Evolutionary conservation across 2,329 filamentous ascomycete genomes (phyloP).

Genomic region (Apiospora sp.): DNA sequence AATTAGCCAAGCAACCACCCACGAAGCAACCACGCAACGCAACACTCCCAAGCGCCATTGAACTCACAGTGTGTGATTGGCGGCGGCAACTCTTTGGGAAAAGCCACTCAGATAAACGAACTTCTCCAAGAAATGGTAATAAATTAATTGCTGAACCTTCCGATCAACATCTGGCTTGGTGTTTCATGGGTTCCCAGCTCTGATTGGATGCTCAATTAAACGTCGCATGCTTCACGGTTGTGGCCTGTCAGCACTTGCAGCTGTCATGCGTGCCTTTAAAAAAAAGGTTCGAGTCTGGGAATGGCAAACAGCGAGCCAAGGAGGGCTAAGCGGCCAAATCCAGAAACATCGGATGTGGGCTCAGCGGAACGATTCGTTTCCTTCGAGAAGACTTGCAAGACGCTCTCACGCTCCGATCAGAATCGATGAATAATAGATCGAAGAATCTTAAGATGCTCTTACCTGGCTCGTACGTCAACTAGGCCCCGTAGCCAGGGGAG

Average conservation of each 20-base stretch:
- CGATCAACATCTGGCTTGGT: not conserved
- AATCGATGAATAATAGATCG: conserved; percentile 6
- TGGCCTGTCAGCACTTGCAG: not conserved
- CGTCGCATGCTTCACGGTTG: not conserved
- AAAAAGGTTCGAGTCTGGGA: not conserved
- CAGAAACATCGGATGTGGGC: not conserved
- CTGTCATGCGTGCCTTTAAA: not conserved
- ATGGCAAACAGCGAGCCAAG: not conserved
- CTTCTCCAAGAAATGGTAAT: not conserved
- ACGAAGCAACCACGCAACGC: not conserved
- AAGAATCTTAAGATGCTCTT: conserved; percentile 8
- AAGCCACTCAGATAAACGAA: not conserved
- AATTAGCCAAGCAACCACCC: not conserved
- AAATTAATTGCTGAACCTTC: not conserved
- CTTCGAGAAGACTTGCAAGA: not conserved
- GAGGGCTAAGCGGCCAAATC: not conserved
- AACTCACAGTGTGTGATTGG: not conserved
- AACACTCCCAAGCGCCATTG: not conserved
- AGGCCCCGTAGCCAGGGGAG: not conserved
- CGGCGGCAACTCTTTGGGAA: not conserved
- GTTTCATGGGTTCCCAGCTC: no score
- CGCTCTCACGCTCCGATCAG: not conserved
- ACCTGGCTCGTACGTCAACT: conserved; percentile 17
- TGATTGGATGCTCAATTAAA: not conserved
- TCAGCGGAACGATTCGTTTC: not conserved